Conservation (phyloP, 148 eudicot genomes). For the Chenopodium album region DNA sequence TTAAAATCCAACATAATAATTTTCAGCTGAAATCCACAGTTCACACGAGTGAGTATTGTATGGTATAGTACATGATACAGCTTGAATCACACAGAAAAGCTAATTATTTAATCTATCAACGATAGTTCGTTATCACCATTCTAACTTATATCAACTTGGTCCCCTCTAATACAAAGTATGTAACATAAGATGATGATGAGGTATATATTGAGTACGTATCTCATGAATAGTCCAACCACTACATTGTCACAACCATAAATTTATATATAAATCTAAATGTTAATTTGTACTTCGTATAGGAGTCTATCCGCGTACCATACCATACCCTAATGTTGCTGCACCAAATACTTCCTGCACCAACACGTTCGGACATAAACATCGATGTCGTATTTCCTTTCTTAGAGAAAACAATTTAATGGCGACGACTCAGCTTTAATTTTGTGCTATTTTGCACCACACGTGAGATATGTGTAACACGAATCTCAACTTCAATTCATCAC, state of each 20-base stretch:
- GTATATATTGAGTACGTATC: too few relatives aligned
- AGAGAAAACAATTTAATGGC: not conserved
- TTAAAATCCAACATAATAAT: too few relatives aligned
- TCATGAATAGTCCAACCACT: not conserved
- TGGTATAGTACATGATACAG: not conserved
- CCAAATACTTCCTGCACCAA: not conserved
- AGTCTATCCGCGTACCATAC: too few relatives aligned
- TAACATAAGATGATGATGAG: too few relatives aligned
- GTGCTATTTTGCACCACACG: not conserved
- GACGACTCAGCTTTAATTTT: not conserved
- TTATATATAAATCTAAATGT: too few relatives aligned
- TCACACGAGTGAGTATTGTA: too few relatives aligned
- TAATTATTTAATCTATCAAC: not conserved
- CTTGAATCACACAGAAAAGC: not conserved
- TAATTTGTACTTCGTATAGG: not conserved
- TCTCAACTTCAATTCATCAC: too few relatives aligned
- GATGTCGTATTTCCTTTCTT: conserved; percentile 5
- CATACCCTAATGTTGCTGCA: not conserved
- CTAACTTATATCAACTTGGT: not conserved
- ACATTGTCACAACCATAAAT: not conserved
- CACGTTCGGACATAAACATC: conserved; percentile 22
- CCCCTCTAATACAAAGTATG: not conserved
- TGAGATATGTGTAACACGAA: not conserved
- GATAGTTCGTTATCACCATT: not conserved
- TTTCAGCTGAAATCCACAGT: not conserved